Percentiles rank a stretch among this genome's conserved stretches.
Conservation (phyloP, 257 asterid species). For the Jacaranda mimosifolia region DNA sequence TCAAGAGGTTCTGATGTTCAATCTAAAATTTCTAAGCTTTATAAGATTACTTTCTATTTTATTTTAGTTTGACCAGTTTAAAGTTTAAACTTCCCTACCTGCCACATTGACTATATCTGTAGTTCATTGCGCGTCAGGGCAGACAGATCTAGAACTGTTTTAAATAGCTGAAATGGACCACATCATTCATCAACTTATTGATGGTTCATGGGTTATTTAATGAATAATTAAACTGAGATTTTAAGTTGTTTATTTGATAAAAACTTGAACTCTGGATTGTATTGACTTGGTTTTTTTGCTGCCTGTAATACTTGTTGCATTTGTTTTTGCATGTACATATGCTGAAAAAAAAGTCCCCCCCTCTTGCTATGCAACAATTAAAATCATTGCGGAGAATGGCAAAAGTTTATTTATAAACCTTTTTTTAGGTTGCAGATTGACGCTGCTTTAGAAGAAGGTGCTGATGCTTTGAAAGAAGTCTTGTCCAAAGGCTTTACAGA, state of each 20-base stretch:
- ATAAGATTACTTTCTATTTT: neutral
- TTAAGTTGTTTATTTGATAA: neutral
- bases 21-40: neutral
- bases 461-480: slow-evolving; percentile 67
- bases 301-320: neutral
- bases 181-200: neutral
- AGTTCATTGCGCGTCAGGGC: neutral
- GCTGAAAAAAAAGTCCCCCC: neutral
- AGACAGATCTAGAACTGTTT: neutral
- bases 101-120: neutral
- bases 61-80: neutral
- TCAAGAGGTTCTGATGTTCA: neutral
- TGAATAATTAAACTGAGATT: neutral
- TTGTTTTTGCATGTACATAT: neutral
- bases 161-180: neutral
- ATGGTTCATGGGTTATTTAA: neutral
- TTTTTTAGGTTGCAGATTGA: slow-evolving; percentile 62
- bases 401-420: slow-evolving; percentile 16
- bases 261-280: neutral
- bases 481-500: slow-evolving; percentile 78
- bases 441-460: slow-evolving; percentile 81
- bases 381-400: neutral
- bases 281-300: slow-evolving; percentile 6
- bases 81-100: neutral
- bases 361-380: slow-evolving; percentile 14